Evolutionary conservation across 2,329 filamentous ascomycete species (phyloP).

Genomic region (Diaporthe ampelina): DNA sequence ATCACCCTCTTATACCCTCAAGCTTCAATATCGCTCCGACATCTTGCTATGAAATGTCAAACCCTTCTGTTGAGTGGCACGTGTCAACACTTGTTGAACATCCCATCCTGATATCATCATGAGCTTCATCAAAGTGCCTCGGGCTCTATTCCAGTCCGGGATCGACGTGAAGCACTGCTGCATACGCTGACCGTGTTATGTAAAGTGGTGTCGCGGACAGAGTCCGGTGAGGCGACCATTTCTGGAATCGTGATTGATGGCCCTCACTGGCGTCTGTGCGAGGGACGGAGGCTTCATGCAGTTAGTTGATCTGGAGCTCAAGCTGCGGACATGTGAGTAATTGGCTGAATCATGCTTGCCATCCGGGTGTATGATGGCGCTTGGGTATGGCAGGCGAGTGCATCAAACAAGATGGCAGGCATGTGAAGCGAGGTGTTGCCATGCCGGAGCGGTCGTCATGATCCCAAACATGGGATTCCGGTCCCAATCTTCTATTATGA

Average conservation of each 20-base stretch:
- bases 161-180: not conserved
- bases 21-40: not conserved
- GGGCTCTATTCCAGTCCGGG: too few species aligned
- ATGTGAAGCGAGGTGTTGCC: not conserved
- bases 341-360: not conserved
- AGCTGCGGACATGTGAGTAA: not conserved
- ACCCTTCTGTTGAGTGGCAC: not conserved
- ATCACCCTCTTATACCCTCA: conserved; percentile 15
- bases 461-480: not conserved
- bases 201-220: conserved; percentile 5
- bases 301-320: not conserved
- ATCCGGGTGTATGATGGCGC: not conserved
- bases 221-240: not conserved
- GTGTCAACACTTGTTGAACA: conserved; percentile 12
- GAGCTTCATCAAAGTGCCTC: not conserved
- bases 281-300: not conserved
- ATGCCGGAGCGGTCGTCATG: too few species aligned
- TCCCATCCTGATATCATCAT: conserved; percentile 31
- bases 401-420: not conserved
- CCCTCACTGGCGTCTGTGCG: conserved; percentile 15
- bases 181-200: not conserved
- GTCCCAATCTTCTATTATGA: too few species aligned
- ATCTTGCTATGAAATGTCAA: not conserved
- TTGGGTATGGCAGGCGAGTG: not conserved
- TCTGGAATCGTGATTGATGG: not conserved